Conservation (phyloP, 805 yeast genomes). For the Metschnikowia anglica region DNA sequence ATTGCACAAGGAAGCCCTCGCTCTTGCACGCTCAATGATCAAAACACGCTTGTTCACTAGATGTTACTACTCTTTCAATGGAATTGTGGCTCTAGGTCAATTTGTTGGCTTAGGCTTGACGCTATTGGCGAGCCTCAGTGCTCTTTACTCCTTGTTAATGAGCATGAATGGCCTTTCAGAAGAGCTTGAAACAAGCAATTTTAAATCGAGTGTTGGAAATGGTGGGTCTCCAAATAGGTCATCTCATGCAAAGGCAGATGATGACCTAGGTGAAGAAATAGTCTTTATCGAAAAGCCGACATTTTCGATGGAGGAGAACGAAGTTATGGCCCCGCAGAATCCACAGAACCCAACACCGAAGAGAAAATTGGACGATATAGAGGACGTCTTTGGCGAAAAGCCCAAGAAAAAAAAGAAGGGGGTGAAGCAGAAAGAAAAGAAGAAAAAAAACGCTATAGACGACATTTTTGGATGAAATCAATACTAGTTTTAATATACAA, state of each 20-base stretch:
- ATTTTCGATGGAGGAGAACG: background rate
- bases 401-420: conserved; percentile 14
- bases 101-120: conserved; percentile 73
- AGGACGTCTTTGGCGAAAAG: conserved; percentile 8
- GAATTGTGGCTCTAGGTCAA: conserved; percentile 72
- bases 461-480: conserved; percentile 61
- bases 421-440: conserved; percentile 35
- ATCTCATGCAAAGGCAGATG: background rate
- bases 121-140: conserved; percentile 55
- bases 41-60: conserved; percentile 39
- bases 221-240: background rate
- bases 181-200: background rate
- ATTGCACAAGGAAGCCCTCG: conserved; percentile 16
- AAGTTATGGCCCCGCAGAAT: background rate
- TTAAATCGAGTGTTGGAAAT: background rate
- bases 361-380: conserved; percentile 16
- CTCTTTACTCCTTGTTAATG: conserved; percentile 32
- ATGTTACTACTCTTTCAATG: conserved; percentile 62
- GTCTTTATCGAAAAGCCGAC: background rate
- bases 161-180: conserved; percentile 5
- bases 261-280: conserved; percentile 21
- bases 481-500: background rate
- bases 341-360: conserved; percentile 21
- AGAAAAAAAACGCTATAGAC: conserved; percentile 60
- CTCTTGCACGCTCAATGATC: conserved; percentile 29